These are phyloP conservation scores for Sclerotinia sclerotiorum DNA, from an alignment of 2,329 filamentous ascomycete genomes.

Conservation along the genomic window DNA sequence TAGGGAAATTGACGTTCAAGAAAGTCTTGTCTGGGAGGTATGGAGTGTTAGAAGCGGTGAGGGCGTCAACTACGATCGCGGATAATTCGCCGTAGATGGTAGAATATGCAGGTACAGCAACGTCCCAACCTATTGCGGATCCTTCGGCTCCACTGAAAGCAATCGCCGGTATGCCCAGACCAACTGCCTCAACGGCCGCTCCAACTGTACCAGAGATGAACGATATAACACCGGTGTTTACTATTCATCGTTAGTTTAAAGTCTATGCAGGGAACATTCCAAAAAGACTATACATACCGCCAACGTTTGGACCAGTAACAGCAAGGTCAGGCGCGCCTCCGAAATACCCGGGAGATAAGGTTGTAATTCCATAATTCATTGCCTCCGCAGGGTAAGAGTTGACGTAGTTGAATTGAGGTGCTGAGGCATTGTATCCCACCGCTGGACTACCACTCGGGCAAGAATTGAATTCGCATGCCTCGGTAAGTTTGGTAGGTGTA, in stretches of 20 bases:
- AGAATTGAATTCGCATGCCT: constrained; percentile 11
- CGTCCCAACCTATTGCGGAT: constrained; percentile 6
- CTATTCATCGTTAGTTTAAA: neutral
- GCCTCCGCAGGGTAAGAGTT: constrained; percentile 9
- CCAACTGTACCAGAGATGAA: constrained; percentile 11
- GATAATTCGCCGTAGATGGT: constrained; percentile 12
- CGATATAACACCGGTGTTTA: constrained; percentile 16
- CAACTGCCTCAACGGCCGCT: constrained; percentile 8
- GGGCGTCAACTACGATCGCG: neutral
- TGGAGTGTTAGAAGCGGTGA: constrained; percentile 7
- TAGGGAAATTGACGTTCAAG: constrained; percentile 6
- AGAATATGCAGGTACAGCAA: neutral
- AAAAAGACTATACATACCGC: neutral
- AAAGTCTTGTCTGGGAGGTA: neutral
- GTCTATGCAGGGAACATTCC: neutral
- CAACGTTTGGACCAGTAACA: constrained; percentile 13
- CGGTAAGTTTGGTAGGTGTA: neutral
- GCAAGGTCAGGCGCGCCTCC: constrained; percentile 15
- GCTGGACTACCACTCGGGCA: constrained; percentile 17
- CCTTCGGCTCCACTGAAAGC: constrained; percentile 18
- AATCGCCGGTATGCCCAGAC: neutral
- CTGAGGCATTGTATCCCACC: constrained; percentile 8
- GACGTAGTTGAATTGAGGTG: constrained; percentile 18
- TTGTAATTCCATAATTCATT: constrained; percentile 2
- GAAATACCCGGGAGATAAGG: constrained; percentile 5